Base-by-base conservation (phyloP, 352 stramenopile genomes). In the Phytophthora litchii region DNA sequence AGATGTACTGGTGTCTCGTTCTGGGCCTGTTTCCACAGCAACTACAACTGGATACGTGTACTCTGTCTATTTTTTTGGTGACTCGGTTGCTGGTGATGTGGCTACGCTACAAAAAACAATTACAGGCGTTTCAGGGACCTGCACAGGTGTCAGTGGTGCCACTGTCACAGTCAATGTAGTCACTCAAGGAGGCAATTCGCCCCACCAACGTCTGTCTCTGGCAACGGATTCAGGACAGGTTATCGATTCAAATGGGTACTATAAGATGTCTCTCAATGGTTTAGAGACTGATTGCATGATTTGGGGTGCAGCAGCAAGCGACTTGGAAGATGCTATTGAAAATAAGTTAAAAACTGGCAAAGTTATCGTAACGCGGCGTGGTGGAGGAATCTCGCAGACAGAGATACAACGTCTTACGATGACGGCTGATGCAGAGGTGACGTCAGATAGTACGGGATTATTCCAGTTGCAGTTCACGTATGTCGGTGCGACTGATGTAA, bases 1-100 rank as follows among this genome's bases (percentile, higher is more conserved):
- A 1, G 68, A 80, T 20, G 68, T 92, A 21, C 73, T 80, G 19
- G 84, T 94, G 4, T 88, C 83, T 27, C 66, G 69, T 8, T 59
- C 54, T 4, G 69, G 71, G 0, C 74, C 77, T 8, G 48, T 81
- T 3, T 51, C 42, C 3, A 71, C 55, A 2, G 70, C 64, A 4
- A 47, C 50, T 13, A 54, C 17, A 1, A 88, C 67, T 10, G 75
- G 72, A 17, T 98, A 97, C 58, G 70, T 95, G 3, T 98, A 96
- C 58, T 92, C 82, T 14, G 72, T 99, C 23, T 98, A 98, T 67
- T 99, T 98, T 41, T 49, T 86, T 19, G 95, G 94, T 6, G 60
- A 73, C 3, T 65, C 62, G 3, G 76, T 98, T 5, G 47, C 87
- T 11, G 93, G 94, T 3, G 80, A 99, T 57, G 80, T 98, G 0